These are phyloP conservation scores for Ophiostoma australiae DNA, from an alignment of 2,329 filamentous ascomycete genomes.

Conservation along the genomic window DNA sequence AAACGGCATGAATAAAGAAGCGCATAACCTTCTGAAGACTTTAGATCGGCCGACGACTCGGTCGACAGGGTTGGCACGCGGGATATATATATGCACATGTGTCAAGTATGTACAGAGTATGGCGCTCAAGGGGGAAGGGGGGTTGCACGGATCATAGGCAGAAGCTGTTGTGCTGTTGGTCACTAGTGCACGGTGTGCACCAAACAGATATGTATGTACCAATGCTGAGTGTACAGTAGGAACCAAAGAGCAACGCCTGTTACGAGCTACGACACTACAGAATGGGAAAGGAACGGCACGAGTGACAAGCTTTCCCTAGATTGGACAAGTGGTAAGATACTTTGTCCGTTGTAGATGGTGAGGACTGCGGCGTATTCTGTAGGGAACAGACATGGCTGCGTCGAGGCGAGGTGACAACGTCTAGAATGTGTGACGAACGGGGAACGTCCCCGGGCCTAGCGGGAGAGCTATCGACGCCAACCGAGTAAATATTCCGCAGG, in stretches of 20 bases:
- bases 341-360: background rate
- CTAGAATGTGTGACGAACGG: background rate
- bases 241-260: background rate
- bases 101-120: background rate
- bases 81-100: background rate
- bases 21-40: background rate
- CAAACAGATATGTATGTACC: background rate
- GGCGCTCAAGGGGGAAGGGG: background rate
- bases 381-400: background rate
- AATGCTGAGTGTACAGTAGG: background rate
- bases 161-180: background rate
- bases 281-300: background rate
- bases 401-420: slow-evolving; percentile 12
- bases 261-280: background rate
- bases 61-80: background rate
- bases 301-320: background rate
- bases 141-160: background rate
- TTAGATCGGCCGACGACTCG: background rate
- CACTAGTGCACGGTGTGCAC: background rate
- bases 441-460: background rate
- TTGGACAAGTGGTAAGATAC: background rate
- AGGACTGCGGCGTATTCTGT: background rate
- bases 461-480: background rate
- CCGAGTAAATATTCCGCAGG: too few relatives aligned
- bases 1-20: background rate